Evolutionary conservation across 768 basidiomycete genomes (phyloP), one percentile per base, ranked within the genome.

Genomic region (Macrolepiota fuliginosa): DNA sequence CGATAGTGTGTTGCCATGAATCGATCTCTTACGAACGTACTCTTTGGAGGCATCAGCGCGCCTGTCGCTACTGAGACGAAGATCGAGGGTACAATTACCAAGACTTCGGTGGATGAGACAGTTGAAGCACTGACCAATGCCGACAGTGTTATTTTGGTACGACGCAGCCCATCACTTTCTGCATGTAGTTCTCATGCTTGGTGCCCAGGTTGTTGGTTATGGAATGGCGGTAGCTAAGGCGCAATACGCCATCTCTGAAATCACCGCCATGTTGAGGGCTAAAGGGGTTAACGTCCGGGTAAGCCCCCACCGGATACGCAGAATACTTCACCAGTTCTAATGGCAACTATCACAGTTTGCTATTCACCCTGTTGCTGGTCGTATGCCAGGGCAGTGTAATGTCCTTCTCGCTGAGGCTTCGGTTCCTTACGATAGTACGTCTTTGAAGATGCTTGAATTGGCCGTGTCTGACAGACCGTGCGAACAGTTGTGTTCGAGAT

Each of bases 191-290:
- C 45, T 13, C 4, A 32, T 40, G 29, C 56, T 49, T 25, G 58
- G 37, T 19, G 52, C 56, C 62, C 57, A 89, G 89, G 87, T 90
- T 37, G 89, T 92, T 15, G 90, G 91, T 13, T 94, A 95, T 69
- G 93, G 93, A 39, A 93, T 95, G 91, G 93, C 93, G 29, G 92
- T 94, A 0, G 92, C 93, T 22, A 94, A 92, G 71, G 93, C 93
- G 4, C 93, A 95, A 67, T 91, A 90, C 70, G 85, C 87, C 13
- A 83, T 85, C 56, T 83, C 83, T 5, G 93, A 94, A 65, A 92
- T 95, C 45, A 87, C 87, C 19, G 77, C 83, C 0, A 82, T 89
- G 74, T 79, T 94, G 40, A 79, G 88, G 52, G 79, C 86, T 6
- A 91, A 87, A 68, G 91, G 85, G 12, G 79, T 93, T 67, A 91